Conservation (phyloP, 2,329 filamentous ascomycete species). For the Pestalotiopsis fici region DNA sequence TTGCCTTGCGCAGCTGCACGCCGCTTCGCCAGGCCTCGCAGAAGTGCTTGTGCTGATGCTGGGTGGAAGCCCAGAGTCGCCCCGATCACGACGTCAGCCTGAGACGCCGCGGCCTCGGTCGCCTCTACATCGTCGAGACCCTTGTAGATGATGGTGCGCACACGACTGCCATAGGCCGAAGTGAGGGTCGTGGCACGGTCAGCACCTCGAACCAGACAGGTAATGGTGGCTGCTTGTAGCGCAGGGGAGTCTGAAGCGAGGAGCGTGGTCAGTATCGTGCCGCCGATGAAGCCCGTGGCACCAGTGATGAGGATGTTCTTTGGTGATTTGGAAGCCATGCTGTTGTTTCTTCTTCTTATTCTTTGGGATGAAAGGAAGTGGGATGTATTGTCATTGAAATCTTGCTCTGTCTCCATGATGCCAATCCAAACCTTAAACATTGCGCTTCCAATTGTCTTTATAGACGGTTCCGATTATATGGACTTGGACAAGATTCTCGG, state of each 20-base stretch:
- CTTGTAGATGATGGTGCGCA: constrained; percentile 19
- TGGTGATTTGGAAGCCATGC: constrained; percentile 14
- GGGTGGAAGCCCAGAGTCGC: constrained; percentile 39
- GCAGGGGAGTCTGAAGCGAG: constrained; percentile 1
- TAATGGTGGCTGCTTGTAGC: constrained; percentile 12
- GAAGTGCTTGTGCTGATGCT: constrained; percentile 37
- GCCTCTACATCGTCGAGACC: constrained; percentile 23
- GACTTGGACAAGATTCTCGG: neutral
- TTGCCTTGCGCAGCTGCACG: constrained; percentile 22
- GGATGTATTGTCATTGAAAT: neutral
- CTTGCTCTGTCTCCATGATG: neutral
- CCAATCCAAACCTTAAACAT: neutral
- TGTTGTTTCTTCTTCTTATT: neutral
- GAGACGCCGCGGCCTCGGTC: constrained; percentile 11
- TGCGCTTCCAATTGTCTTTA: neutral
- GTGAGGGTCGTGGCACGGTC: constrained; percentile 19
- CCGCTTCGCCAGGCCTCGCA: constrained; percentile 41
- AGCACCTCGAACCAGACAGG: constrained; percentile 20
- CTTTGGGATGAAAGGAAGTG: neutral
- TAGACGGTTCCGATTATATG: neutral
- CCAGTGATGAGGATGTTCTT: constrained; percentile 23
- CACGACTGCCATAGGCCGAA: constrained; percentile 19
- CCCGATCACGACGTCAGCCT: constrained; percentile 41
- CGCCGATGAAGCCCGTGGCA: constrained; percentile 24
- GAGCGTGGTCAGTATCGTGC: neutral